phyloP scores from a whole-genome alignment of 1,139 yeast species.

The Nakaseomyces bracarensis region DNA sequence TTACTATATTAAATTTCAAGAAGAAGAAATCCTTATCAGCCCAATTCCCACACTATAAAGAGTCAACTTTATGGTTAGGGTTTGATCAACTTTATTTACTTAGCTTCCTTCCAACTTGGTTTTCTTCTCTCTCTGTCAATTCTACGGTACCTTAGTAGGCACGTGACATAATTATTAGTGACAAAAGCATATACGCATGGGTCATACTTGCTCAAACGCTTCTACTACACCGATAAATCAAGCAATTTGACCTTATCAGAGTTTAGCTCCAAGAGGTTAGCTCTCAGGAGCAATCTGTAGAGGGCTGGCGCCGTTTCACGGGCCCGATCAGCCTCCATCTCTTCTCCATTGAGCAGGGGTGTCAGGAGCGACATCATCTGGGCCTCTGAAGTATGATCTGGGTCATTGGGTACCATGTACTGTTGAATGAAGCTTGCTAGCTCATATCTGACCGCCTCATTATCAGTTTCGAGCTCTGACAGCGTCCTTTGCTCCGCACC shows the following conservation, averaged over 20 bases:
- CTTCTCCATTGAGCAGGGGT: constrained; percentile 1
- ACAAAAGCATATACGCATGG: too few relatives aligned
- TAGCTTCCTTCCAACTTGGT: too few relatives aligned
- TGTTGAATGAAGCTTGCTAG: constrained; percentile 12
- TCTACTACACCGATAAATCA: neutral
- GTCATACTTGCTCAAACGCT: too few relatives aligned
- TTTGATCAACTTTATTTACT: too few relatives aligned
- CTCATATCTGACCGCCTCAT: neutral
- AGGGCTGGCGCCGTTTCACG: constrained; percentile 8
- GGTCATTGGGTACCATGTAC: constrained; percentile 13
- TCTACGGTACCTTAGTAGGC: too few relatives aligned
- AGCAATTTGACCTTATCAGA: neutral
- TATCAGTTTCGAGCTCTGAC: neutral
- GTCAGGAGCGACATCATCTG: constrained; percentile 7
- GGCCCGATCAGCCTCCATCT: neutral
- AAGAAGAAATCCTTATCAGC: too few relatives aligned
- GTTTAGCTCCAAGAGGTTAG: constrained; percentile 7
- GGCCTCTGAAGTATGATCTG: constrained; percentile 7
- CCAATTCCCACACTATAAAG: too few relatives aligned
- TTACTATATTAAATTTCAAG: too few relatives aligned
- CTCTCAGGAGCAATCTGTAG: constrained; percentile 11
- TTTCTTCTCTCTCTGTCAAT: too few relatives aligned
- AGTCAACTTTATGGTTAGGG: too few relatives aligned
- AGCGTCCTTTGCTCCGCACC: neutral
- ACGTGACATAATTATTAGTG: too few relatives aligned